Evolutionary conservation across 495 filamentous ascomycete genomes (phyloP).

Genomic region (Penicillium daleae): DNA sequence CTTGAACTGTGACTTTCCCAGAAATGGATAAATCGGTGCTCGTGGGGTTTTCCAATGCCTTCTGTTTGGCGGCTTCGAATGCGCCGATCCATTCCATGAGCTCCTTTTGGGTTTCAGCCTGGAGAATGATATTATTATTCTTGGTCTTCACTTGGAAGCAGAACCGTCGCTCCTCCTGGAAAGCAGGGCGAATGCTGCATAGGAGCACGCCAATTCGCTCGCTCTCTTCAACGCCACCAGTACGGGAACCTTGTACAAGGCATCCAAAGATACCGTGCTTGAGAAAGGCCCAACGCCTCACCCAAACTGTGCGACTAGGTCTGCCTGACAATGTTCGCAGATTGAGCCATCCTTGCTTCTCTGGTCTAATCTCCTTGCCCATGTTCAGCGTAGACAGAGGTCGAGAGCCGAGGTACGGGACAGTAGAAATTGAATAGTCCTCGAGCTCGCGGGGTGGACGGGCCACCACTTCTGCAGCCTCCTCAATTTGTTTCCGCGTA

Average conservation of each 20-base stretch:
- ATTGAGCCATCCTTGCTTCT: conserved; percentile 96
- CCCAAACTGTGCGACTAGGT: conserved; percentile 83
- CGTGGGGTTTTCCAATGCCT: conserved; percentile 78
- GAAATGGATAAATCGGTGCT: conserved; percentile 63
- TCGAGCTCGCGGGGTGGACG: conserved; percentile 90
- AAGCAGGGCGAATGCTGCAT: conserved; percentile 87
- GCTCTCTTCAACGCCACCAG: conserved; percentile 88
- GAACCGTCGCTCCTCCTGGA: conserved; percentile 91
- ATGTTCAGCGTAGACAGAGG: conserved; percentile 61
- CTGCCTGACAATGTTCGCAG: conserved; percentile 82
- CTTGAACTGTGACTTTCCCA: conserved; percentile 58
- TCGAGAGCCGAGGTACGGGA: conserved; percentile 78
- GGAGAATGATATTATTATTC: conserved; percentile 83
- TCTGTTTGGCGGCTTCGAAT: conserved; percentile 91
- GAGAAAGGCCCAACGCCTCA: conserved; percentile 91
- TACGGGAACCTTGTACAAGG: conserved; percentile 82
- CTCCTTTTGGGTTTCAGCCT: conserved; percentile 89
- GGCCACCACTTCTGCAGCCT: conserved; percentile 66
- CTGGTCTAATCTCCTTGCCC: conserved; percentile 48
- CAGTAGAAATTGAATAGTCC: conserved; percentile 85
- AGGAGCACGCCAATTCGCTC: conserved; percentile 95
- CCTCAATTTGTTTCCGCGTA: conserved; percentile 83
- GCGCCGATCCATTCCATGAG: conserved; percentile 89
- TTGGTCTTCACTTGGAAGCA: conserved; percentile 99
- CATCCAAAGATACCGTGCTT: conserved; percentile 96